These are phyloP conservation scores for Apostasia ramifera DNA, from an alignment of 106 monocot species.

Conservation along the genomic window DNA sequence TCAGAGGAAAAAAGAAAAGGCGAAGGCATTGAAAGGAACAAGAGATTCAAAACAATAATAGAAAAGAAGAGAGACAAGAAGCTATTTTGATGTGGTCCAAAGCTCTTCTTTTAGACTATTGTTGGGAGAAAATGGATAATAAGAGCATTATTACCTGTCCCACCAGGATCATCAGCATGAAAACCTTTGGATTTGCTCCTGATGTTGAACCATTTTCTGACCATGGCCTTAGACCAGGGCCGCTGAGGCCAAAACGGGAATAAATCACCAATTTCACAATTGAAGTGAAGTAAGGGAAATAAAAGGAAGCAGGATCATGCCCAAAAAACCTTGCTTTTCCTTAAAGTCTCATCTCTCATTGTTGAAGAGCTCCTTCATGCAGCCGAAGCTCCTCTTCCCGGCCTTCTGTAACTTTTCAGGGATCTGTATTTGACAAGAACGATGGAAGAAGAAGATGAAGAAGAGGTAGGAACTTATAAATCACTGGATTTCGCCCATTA, in stretches of 20 bases:
- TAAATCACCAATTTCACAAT: neutral
- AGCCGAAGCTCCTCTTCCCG: neutral
- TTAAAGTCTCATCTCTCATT: constrained; percentile 21
- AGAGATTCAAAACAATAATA: neutral
- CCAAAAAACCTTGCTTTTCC: constrained; percentile 24
- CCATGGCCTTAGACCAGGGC: constrained; percentile 28
- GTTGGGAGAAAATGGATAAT: neutral
- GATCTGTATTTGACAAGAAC: neutral
- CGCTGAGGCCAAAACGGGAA: constrained; percentile 1
- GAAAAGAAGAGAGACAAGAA: constrained; percentile 19
- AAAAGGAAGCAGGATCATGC: neutral
- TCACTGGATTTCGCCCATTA: no score
- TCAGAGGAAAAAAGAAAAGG: constrained; percentile 3
- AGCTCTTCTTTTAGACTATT: constrained; percentile 2
- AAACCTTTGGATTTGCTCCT: constrained; percentile 22
- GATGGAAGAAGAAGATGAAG: neutral
- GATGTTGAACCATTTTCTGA: constrained; percentile 29
- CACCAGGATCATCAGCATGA: constrained; percentile 15
- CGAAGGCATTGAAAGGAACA: neutral
- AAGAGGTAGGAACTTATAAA: neutral
- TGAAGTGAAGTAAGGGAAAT: neutral
- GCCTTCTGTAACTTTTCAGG: neutral
- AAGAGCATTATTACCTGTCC: neutral
- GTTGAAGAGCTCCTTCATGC: constrained; percentile 13
- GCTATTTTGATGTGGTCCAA: constrained; percentile 21